phyloP scores from a whole-genome alignment of 805 yeast genomes.

The Ogataea pini region DNA sequence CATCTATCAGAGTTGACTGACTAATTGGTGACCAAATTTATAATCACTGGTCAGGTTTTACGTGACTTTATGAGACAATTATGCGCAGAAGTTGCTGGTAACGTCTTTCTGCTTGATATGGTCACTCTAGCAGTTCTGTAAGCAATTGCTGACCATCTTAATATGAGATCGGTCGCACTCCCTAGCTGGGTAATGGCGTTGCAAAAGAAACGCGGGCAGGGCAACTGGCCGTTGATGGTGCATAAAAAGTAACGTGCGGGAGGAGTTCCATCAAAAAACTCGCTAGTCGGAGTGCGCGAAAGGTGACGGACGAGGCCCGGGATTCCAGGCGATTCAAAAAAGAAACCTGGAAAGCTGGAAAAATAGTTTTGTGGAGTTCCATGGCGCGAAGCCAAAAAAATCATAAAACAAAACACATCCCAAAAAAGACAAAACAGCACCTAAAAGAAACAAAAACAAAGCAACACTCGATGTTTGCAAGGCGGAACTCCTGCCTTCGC shows the following conservation, averaged over 20 bases:
- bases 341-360: not conserved
- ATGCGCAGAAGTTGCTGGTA: too few relatives aligned
- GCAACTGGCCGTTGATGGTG: conserved; percentile 5
- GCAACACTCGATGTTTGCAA: not conserved
- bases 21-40: not conserved
- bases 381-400: not conserved
- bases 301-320: not conserved
- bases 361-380: not conserved
- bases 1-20: not conserved
- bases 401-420: not conserved
- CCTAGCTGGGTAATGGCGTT: not conserved
- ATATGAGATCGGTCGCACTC: not conserved
- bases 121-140: not conserved
- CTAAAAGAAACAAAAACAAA: conserved; percentile 1
- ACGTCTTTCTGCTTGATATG: not conserved
- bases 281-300: not conserved
- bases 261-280: conserved; percentile 2
- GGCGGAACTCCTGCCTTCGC: not conserved
- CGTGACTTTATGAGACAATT: not conserved
- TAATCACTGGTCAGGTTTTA: not conserved
- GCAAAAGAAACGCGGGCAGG: conserved; percentile 9
- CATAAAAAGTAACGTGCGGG: conserved; percentile 4
- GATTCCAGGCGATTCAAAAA: conserved; percentile 1
- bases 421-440: not conserved
- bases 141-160: not conserved